Evolutionary conservation across 2,329 filamentous ascomycete species (phyloP), one percentile per base, ranked within the genome.

Genomic region (Colletotrichum siamense): DNA sequence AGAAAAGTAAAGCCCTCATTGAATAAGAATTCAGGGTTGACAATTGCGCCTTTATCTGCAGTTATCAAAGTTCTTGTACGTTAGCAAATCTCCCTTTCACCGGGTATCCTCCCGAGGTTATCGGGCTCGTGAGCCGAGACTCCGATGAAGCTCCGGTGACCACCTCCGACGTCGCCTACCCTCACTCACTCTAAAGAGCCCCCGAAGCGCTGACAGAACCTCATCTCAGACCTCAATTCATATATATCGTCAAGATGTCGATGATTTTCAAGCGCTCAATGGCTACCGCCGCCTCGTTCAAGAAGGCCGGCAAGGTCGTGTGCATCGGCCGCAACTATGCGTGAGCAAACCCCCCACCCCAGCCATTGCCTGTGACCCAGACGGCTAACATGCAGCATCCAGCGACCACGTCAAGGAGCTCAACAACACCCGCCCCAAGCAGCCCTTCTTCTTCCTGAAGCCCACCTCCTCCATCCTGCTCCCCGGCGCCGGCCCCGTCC

Each of bases 371-470:
- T 62, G 1, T 73, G 81, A 24, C 2, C 28, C 12, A 66, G 59
- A 5, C 39, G 10, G 64, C 78, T 79, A 73, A 79, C 75, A 75
- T 28, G 76, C 65, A 66, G 44, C 68, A 57, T 49, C 39, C 82
- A 97, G 95, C 82, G 97, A 98, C 85, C 97, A 99, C 87, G 94
- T 99, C 83, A 92, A 94, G 78, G 97, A 99, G 88, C 91, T 99
- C 80, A 96, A 96, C 86, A 98, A 94, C 86, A 89, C 91, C 77
- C 92, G 93, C 79, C 97, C 97, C 67, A 98, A 97, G 85, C 96
- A 98, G 86, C 97, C 97, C 30, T 99, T 99, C 88, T 99, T 98
- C 93, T 99, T 99, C 91, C 92, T 99, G 80, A 99, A 99, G 90
- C 97, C 97, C 3, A 88, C 96, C 1, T 95, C 94, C 55, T 95